Evolutionary conservation across 768 basidiomycete genomes (phyloP).

Genomic region (Scleroderma citrinum): DNA sequence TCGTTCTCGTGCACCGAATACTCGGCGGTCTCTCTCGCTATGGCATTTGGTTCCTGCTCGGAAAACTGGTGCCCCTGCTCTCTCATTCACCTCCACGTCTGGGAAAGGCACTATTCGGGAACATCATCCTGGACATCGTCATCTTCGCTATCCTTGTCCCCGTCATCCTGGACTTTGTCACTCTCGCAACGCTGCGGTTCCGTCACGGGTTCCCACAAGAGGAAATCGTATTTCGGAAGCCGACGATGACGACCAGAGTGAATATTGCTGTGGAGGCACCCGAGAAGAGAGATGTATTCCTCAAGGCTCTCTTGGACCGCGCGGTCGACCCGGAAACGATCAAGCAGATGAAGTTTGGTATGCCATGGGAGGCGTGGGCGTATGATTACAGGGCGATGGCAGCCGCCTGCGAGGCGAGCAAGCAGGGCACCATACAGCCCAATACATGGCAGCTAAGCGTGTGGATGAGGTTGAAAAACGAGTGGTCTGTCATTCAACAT

Average conservation of each 20-base stretch:
- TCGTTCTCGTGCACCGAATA: conserved; percentile 18
- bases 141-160: conserved; percentile 22
- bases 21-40: conserved; percentile 22
- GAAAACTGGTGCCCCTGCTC: conserved; percentile 14
- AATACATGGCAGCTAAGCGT: conserved; percentile 27
- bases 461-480: conserved; percentile 27
- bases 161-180: conserved; percentile 18
- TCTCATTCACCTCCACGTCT: conserved; percentile 11
- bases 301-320: conserved; percentile 23
- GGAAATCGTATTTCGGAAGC: conserved; percentile 28
- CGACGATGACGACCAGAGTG: conserved; percentile 19
- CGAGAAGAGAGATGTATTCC: conserved; percentile 21
- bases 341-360: conserved; percentile 17
- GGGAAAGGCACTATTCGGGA: conserved; percentile 17
- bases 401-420: conserved; percentile 16
- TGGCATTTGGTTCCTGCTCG: conserved; percentile 21
- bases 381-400: conserved; percentile 28
- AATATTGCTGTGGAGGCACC: conserved; percentile 18
- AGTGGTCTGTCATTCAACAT: conserved; percentile 26
- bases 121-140: conserved; percentile 20
- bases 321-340: conserved; percentile 26
- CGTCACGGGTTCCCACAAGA: conserved; percentile 22
- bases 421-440: conserved; percentile 13
- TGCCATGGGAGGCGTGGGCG: conserved; percentile 30
- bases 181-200: conserved; percentile 14